Conservation (phyloP, 495 filamentous ascomycete species). For the Daldinia concentrica region DNA sequence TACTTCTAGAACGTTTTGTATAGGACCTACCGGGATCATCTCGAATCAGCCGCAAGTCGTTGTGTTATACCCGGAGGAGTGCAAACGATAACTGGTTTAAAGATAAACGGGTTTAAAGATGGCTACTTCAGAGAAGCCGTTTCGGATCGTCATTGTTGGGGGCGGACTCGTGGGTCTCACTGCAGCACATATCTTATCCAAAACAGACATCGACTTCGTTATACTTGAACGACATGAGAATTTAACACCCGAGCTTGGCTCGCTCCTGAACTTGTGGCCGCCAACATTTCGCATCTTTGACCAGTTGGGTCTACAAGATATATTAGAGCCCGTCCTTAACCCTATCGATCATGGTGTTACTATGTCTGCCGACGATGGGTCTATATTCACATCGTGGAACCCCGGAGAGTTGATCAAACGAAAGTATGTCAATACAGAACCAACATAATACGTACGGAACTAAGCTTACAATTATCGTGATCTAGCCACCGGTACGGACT, state of each 20-base stretch:
- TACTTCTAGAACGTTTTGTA: background rate
- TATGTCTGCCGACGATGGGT: conserved; percentile 40
- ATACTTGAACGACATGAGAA: conserved; percentile 56
- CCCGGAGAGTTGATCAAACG: conserved; percentile 4
- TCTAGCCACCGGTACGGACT: conserved; percentile 50
- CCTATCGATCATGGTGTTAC: conserved; percentile 26
- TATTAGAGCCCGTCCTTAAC: conserved; percentile 23
- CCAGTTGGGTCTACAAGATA: conserved; percentile 57
- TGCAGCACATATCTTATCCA: conserved; percentile 56
- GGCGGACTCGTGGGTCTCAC: conserved; percentile 62
- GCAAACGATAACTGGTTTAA: background rate
- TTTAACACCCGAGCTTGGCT: conserved; percentile 53
- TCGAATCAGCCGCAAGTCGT: background rate
- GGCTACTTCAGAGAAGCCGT: conserved; percentile 34
- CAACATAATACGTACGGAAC: background rate
- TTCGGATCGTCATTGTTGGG: conserved; percentile 64
- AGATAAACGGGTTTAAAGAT: background rate
- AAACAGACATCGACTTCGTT: conserved; percentile 58
- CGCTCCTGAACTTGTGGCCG: conserved; percentile 51
- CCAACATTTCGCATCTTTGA: conserved; percentile 54
- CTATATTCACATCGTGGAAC: conserved; percentile 1
- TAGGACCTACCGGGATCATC: background rate
- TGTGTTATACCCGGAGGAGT: background rate
- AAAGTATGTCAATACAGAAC: conserved; percentile 19
- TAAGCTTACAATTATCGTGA: background rate